Percentiles rank a stretch among this genome's conserved stretches.
These are phyloP conservation scores for Xenoacremonium recifei DNA, from an alignment of 2,329 filamentous ascomycete genomes.

Conservation along the genomic window DNA sequence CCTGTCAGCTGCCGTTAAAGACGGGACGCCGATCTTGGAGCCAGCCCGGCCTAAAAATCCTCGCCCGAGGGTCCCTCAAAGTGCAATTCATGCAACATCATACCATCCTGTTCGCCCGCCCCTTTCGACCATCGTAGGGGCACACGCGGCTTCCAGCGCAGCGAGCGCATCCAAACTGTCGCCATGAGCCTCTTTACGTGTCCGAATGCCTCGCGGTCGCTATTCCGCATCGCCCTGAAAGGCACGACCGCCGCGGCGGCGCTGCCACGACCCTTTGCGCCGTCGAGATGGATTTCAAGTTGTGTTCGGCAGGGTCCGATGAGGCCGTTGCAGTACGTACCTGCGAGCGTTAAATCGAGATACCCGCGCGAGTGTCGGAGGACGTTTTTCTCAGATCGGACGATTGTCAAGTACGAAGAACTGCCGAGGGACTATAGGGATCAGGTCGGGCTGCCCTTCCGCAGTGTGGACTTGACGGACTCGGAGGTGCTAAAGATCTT, in stretches of 20 bases:
- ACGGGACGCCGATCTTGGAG: neutral
- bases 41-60: constrained; percentile 16
- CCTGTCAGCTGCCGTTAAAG: neutral
- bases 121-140: constrained; percentile 18
- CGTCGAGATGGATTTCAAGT: constrained; percentile 23
- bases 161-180: constrained; percentile 16
- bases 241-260: constrained; percentile 15
- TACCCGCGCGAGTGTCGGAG: constrained; percentile 24
- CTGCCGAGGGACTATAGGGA: constrained; percentile 59
- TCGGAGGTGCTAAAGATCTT: constrained; percentile 50
- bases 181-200: constrained; percentile 28
- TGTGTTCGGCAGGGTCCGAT: constrained; percentile 9
- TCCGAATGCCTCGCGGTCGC: constrained; percentile 28
- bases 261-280: constrained; percentile 16
- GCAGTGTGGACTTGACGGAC: constrained; percentile 46
- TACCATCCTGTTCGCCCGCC: constrained; percentile 13
- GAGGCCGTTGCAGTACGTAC: constrained; percentile 9
- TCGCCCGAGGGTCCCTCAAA: constrained; percentile 8
- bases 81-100: constrained; percentile 27
- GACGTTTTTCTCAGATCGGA: constrained; percentile 33
- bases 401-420: constrained; percentile 55
- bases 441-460: constrained; percentile 52
- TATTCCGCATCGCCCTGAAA: constrained; percentile 28
- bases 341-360: constrained; percentile 9
- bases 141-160: constrained; percentile 22